phyloP scores from a whole-genome alignment of 202 grass and related monocot species.

The Schoenoplectus tabernaemontani region DNA sequence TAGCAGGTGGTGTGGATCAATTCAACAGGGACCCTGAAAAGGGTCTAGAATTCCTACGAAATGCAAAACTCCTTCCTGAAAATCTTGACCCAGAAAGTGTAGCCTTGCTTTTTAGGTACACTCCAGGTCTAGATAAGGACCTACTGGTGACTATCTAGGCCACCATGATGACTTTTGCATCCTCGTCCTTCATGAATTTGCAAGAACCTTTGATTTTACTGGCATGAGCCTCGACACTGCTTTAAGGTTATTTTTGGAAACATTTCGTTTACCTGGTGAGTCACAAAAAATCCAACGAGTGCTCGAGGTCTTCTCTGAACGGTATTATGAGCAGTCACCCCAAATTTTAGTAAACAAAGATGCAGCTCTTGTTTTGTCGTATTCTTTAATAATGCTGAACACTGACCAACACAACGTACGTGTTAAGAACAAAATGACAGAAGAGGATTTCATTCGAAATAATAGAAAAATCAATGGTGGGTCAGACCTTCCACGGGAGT shows the following conservation, averaged over 20 bases:
- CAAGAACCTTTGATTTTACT: constrained; percentile 92
- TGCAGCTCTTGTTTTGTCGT: constrained; percentile 81
- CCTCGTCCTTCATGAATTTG: constrained; percentile 81
- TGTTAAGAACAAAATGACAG: constrained; percentile 99
- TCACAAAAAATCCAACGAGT: constrained; percentile 98
- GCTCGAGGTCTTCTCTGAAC: constrained; percentile 91
- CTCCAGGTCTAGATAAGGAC: constrained; percentile 86
- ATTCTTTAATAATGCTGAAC: constrained; percentile 97
- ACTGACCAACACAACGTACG: constrained; percentile 94
- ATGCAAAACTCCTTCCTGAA: constrained; percentile 80
- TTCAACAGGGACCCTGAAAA: constrained; percentile 95
- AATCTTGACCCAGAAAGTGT: constrained; percentile 85
- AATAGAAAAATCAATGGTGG: constrained; percentile 93
- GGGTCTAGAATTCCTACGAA: constrained; percentile 91
- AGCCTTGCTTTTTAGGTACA: constrained; percentile 87
- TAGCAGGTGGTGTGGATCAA: constrained; percentile 82
- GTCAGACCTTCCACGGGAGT: constrained; percentile 80
- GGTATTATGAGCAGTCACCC: constrained; percentile 92
- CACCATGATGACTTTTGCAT: constrained; percentile 95
- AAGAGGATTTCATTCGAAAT: constrained; percentile 98
- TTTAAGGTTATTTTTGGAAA: constrained; percentile 94
- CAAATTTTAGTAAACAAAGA: constrained; percentile 85
- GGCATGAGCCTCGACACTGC: constrained; percentile 93
- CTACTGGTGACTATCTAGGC: constrained; percentile 87
- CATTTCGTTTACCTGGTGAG: constrained; percentile 90